Conservation (phyloP, 148 eudicot genomes). For the Camellia japonica region DNA sequence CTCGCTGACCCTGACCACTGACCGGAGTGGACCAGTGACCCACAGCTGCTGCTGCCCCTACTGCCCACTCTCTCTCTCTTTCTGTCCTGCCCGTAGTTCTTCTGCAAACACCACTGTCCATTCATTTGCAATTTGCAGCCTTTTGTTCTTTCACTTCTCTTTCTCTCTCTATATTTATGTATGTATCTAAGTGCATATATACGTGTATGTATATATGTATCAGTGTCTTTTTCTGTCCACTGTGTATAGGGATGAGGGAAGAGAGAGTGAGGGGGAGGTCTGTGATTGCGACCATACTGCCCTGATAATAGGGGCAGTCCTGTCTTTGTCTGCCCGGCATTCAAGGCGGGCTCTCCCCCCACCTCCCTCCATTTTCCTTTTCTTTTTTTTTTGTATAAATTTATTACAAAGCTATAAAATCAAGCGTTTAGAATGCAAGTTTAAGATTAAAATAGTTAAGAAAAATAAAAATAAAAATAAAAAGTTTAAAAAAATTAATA, state of each 20-base stretch:
- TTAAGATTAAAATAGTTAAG: no score
- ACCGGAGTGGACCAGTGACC: not conserved
- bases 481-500: no score
- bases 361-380: not conserved
- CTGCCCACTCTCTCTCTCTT: not conserved
- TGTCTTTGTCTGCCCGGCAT: constrained; percentile 62
- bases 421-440: no score
- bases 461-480: no score
- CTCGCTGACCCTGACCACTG: constrained; percentile 37
- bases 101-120: not conserved
- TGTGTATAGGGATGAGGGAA: constrained; percentile 20
- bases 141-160: constrained; percentile 6
- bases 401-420: no score
- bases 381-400: not conserved
- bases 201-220: not conserved
- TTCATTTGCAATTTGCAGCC: constrained; percentile 31
- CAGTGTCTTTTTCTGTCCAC: not conserved
- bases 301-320: constrained; percentile 34
- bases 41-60: not conserved
- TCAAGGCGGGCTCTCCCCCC: constrained; percentile 43
- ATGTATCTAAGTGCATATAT: not conserved
- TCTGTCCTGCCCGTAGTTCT: no score
- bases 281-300: constrained; percentile 44
- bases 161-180: not conserved
- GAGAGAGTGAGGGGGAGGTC: not conserved